Evolutionary conservation across 345 rosid species (phyloP).

Genomic region (Theobroma cacao): DNA sequence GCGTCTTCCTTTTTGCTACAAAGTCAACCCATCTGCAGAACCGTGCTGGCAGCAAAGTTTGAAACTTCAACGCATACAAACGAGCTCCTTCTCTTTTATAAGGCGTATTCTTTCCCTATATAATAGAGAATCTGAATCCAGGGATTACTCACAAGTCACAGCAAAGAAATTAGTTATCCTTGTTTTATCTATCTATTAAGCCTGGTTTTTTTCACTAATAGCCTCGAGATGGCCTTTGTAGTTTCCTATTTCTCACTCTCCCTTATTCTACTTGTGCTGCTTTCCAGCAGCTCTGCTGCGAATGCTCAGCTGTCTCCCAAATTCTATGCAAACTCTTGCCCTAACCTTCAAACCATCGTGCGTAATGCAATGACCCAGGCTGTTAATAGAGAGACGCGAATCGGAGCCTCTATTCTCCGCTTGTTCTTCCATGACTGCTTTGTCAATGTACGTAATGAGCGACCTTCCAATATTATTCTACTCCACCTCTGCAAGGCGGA

Average conservation of each 20-base stretch:
- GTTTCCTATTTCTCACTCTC: background rate
- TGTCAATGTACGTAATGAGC: slow-evolving; percentile 41
- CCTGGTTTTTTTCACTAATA: background rate
- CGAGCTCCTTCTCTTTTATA: background rate
- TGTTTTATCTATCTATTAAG: too few species aligned
- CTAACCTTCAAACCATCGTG: slow-evolving; percentile 28
- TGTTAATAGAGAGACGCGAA: slow-evolving; percentile 27
- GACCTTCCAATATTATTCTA: too few species aligned
- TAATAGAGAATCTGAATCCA: background rate
- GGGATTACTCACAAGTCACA: background rate
- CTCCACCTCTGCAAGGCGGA: too few species aligned
- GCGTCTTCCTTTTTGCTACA: background rate
- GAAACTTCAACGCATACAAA: background rate
- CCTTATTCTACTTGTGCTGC: background rate
- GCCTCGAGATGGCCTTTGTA: background rate
- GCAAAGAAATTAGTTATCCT: too few species aligned
- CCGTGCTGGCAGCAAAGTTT: slow-evolving; percentile 1
- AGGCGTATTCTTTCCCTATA: background rate
- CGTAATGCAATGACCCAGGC: slow-evolving; percentile 27
- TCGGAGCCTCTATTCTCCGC: slow-evolving; percentile 47
- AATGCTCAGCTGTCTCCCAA: slow-evolving; percentile 38
- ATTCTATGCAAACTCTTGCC: slow-evolving; percentile 39
- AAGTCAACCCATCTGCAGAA: background rate
- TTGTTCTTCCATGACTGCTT: slow-evolving; percentile 57
- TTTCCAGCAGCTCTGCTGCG: background rate